Base-by-base conservation (phyloP, 352 stramenopile species). In the Globisporangium rhizosaccharum region DNA sequence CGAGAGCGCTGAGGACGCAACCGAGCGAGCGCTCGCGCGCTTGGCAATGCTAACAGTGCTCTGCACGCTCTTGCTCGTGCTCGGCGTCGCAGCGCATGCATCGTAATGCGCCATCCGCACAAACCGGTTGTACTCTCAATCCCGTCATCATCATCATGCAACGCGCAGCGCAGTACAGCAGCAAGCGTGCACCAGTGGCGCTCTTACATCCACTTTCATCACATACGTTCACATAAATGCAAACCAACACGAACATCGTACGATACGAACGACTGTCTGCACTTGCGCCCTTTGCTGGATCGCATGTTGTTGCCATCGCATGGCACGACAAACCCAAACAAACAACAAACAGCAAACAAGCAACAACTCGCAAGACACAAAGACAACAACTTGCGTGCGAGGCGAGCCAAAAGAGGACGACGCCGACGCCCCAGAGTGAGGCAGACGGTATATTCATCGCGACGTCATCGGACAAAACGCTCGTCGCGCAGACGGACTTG, bases 381-480 rank as follows among this genome's bases (percentile, higher is more conserved):
- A 26, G n/a, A 36, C 20, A 30, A 52, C 20, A 47, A 47, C 33
- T 39, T 39, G 33, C 33, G 33, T 39, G 33, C 33, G 33, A 39
- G 33, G 33, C 33, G 33, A 39, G 33, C 33, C 33, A 39, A 39
- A 92, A 37, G 25, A 81, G 73, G 0, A 70, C 83, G 3, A 88
- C 71, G 14, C 90, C 56, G 36, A 90, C 70, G 48, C 90, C 78
- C 63, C 90, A 90, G n/a, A 44, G 28, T 12, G 30, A 41, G 18
- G 9, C 5, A 49, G 48, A 39, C 48, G 48, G 8, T 53, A 26
- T 10, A 45, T 51, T 41, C 51, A 53, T 39, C 33, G 46, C 46
- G 17, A 51, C 46, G 11, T 30, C 46, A 26, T 33, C 46, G n/a
- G 46, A 51, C 46, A 26, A 49, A 49, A 20, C n/a, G 44, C 44